Base-by-base conservation (phyloP, 2,329 filamentous ascomycete genomes). In the Truncatella angustata region DNA sequence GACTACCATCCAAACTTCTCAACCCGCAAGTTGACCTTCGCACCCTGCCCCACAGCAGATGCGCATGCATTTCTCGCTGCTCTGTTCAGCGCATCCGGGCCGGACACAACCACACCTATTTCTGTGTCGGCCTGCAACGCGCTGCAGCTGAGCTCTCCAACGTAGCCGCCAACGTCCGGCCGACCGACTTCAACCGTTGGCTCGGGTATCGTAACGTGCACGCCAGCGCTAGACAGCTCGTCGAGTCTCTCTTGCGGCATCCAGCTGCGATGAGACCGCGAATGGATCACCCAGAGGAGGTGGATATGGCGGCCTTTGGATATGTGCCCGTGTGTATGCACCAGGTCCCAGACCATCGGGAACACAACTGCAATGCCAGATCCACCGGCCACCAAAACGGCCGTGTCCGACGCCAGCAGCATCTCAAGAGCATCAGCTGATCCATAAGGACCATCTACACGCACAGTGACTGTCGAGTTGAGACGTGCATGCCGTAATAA, bases 1-100 rank as follows among this genome's bases (percentile, higher is more conserved):
- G 28, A 18, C 18, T n/a, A 87, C 84, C 84, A 87, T 1, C 83
- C 84, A 73, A 86, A 87, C 61, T 87, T 87, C 78, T 87, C 85
- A 23, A 86, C 78, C 24, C 74, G 70, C 45, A 87, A 70, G 50
- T 73, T 65, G 3, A 87, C 68, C 60, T 79, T 63, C 44, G 63
- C 64, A 0, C 83, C 84, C 6, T 69, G 57, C 49, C 68, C 64
- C 9, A 82, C 70, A 53, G 81, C 66, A 5, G 61, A 60, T 1
- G 82, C 77, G 62, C 79, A 84, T 2, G 70, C 68, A 64, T 87
- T 87, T 58, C 82, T 73, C n/a, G 83, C 80, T 49, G 72, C 70
- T 28, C 83, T 68, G 45, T 86, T 84, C 64, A 88, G 69, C 1
- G 76, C 76, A 61, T 87, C 82, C 3, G 85, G 85, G 0, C 84